A percentile compares a stretch with the other conserved stretches of the same genome.
phyloP scores from a whole-genome alignment of 169 alveolate genomes.

The Miamiensis avidus region DNA sequence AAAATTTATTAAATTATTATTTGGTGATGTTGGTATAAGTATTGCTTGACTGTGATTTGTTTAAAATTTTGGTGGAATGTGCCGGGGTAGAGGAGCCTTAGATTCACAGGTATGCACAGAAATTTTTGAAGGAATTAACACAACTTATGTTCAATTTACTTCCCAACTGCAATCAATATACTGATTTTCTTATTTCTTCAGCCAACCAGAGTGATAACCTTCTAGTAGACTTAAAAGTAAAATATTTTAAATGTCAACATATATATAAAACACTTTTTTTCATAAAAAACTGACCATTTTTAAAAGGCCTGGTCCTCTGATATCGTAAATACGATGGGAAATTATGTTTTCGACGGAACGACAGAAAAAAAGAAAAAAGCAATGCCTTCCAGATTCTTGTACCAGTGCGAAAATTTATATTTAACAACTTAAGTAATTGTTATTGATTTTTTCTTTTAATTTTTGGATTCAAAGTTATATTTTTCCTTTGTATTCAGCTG shows the following conservation, averaged over 20 bases:
- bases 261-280: too few relatives aligned
- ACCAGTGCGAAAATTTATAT: conserved; percentile 42
- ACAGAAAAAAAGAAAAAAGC: conserved; percentile 23
- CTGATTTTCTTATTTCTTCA: conserved; percentile 48
- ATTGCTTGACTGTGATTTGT: conserved; percentile 45
- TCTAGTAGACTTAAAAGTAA: conserved; percentile 16
- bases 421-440: conserved; percentile 15
- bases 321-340: conserved; percentile 46
- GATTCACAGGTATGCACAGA: conserved; percentile 24
- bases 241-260: neutral
- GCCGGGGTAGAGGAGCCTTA: conserved; percentile 39
- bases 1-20: conserved; percentile 38
- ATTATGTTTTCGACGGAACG: conserved; percentile 39
- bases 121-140: conserved; percentile 34
- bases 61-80: conserved; percentile 37
- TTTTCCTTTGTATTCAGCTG: neutral
- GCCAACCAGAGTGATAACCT: conserved; percentile 38
- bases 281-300: neutral
- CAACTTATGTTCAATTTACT: conserved; percentile 43
- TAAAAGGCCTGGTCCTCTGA: conserved; percentile 42
- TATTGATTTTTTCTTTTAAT: too few relatives aligned
- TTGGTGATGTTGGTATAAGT: conserved; percentile 39
- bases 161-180: conserved; percentile 43
- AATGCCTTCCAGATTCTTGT: conserved; percentile 36
- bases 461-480: neutral